Base-by-base conservation (phyloP, 2,329 filamentous ascomycete species). In the Tolypocladium guangdongense region DNA sequence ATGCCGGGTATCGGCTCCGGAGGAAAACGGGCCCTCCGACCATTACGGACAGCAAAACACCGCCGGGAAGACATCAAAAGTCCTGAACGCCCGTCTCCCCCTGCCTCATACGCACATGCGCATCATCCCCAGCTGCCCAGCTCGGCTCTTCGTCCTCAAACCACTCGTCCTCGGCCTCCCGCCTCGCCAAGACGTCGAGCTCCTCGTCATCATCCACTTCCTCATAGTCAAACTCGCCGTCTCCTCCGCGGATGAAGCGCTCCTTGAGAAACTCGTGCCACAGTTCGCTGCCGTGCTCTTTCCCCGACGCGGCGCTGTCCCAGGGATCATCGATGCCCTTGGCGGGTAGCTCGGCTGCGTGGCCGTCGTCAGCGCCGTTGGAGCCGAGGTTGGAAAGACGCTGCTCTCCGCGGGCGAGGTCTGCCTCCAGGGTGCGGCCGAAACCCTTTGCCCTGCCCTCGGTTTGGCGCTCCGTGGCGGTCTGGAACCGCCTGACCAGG, bases 111-210 rank as follows among this genome's bases (percentile, higher is more conserved):
- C 71, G 59, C 32, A 47, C 63, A 24, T 51, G 63, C 7, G 65
- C 66, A 14, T 66, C 68, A 2, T 74, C 76, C 39, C 74, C 72
- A 33, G 51, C 36, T 5, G 78, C 73, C 79, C 85, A 89, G 49
- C 76, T 76, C 0, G 87, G 85, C 60, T 88, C 84, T 72, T 95
- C 86, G 7, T 83, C 82, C 24, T 90, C 88, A 64, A 95, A 91
- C 74, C 88, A 95, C 22, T 77, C 77, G 38, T 95, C 88, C 67
- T 92, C 78, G 16, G 74, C 73, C 51, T 86, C 83, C n/a, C 75
- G 70, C 57, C 72, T 81, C 74, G 64, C 77, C 68, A 74, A 70
- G 65, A 68, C 81, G 65, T 95, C 89, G 53, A 83, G 84, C 22
- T 84, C 83, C 33, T 90, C 84, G 62, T 87, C 83, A 37, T 73